Percentiles rank a stretch among this genome's conserved stretches.
These are phyloP conservation scores for Russula foetens DNA, from an alignment of 768 basidiomycete species.

Conservation along the genomic window DNA sequence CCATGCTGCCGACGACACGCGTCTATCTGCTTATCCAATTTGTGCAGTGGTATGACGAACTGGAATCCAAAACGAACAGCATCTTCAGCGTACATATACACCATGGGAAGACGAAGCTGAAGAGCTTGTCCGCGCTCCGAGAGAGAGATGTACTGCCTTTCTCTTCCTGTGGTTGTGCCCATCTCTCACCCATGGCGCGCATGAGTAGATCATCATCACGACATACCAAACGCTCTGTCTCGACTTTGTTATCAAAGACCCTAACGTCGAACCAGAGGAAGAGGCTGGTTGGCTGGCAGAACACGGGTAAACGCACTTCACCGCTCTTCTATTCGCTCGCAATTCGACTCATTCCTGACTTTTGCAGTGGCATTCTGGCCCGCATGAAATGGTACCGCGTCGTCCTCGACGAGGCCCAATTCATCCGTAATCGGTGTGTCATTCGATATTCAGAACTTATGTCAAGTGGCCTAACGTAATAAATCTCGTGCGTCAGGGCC, in stretches of 20 bases:
- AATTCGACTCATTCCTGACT: neutral
- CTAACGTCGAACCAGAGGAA: constrained; percentile 37
- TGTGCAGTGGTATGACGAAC: constrained; percentile 62
- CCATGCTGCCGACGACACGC: neutral
- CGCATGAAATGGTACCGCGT: constrained; percentile 58
- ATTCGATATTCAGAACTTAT: neutral
- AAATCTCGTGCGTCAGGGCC: constrained; percentile 27
- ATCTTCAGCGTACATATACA: constrained; percentile 59
- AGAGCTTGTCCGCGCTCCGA: constrained; percentile 41
- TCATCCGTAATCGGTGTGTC: constrained; percentile 56
- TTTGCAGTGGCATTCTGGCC: constrained; percentile 47
- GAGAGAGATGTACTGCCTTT: constrained; percentile 40
- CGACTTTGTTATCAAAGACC: constrained; percentile 46
- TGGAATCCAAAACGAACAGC: constrained; percentile 57
- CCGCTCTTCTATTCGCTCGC: neutral
- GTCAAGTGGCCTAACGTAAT: neutral
- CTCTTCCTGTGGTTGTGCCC: neutral
- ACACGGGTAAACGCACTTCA: constrained; percentile 36
- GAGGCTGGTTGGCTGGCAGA: constrained; percentile 41
- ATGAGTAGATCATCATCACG: constrained; percentile 56
- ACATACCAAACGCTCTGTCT: constrained; percentile 65
- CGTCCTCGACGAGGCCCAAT: constrained; percentile 74
- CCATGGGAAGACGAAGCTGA: constrained; percentile 63
- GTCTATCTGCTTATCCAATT: neutral
- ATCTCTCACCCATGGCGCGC: neutral